Percentiles rank a stretch among this genome's conserved stretches.
These are phyloP conservation scores for Lachnellula suecica DNA, from an alignment of 2,329 filamentous ascomycete genomes.

Conservation along the genomic window DNA sequence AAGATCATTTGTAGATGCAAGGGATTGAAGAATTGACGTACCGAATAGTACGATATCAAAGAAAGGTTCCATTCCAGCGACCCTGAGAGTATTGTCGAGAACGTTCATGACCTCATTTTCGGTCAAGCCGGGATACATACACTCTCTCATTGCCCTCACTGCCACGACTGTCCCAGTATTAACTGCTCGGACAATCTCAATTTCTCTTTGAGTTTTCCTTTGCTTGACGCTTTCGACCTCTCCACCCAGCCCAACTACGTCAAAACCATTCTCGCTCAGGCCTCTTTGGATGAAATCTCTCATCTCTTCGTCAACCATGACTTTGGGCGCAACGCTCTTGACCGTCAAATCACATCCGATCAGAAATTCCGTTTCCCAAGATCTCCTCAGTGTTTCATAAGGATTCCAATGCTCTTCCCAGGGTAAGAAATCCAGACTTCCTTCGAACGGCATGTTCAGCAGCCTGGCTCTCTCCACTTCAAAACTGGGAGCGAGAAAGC, in stretches of 20 bases:
- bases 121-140: conserved; percentile 55
- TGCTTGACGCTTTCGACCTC: conserved; percentile 59
- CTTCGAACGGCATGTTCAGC: conserved; percentile 54
- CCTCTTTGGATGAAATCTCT: conserved; percentile 62
- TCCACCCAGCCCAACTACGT: conserved; percentile 52
- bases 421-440: conserved; percentile 51
- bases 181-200: conserved; percentile 58
- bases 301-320: conserved; percentile 67
- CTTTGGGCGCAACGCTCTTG: conserved; percentile 30
- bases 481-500: conserved; percentile 58
- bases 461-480: conserved; percentile 59
- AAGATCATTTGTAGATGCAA: no score
- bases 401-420: conserved; percentile 68
- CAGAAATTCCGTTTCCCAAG: conserved; percentile 23
- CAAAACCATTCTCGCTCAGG: conserved; percentile 51
- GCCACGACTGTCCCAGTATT: conserved; percentile 64
- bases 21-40: conserved; percentile 10
- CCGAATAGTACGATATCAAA: conserved; percentile 65
- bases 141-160: conserved; percentile 54
- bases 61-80: conserved; percentile 55
- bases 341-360: conserved; percentile 28
- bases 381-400: conserved; percentile 52
- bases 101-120: conserved; percentile 57
- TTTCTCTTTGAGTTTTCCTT: conserved; percentile 54
- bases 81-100: conserved; percentile 51